Evolutionary conservation across 83 land plant genomes (phyloP).

Genomic region (Thuja plicata): DNA sequence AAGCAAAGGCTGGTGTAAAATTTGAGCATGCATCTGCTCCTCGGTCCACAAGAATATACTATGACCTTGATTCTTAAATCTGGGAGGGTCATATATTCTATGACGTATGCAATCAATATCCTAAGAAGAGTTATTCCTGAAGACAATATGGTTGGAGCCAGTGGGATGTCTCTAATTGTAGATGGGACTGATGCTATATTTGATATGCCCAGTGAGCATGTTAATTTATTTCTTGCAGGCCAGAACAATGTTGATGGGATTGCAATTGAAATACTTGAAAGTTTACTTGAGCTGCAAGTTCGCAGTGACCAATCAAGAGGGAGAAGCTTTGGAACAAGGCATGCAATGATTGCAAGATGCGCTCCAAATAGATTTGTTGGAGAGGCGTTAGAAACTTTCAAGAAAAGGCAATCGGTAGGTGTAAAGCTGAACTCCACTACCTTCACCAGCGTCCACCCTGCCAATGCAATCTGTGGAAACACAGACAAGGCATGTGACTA

Average conservation of each 20-base stretch:
- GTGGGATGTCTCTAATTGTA: conserved; percentile 72
- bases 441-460: too few relatives aligned
- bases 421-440: too few relatives aligned
- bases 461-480: too few relatives aligned
- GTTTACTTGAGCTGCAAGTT: conserved; percentile 49
- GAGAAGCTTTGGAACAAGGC: conserved; percentile 28
- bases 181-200: conserved; percentile 92
- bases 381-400: too few relatives aligned
- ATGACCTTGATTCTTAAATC: conserved; percentile 71
- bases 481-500: too few relatives aligned
- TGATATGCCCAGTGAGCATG: conserved; percentile 73
- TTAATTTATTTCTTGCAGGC: conserved; percentile 60
- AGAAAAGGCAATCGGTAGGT: too few relatives aligned
- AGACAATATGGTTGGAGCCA: conserved; percentile 58
- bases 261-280: conserved; percentile 40
- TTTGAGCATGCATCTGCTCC: too few relatives aligned
- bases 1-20: too few relatives aligned
- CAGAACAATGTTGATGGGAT: conserved; percentile 59
- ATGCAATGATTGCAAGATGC: too few relatives aligned
- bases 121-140: conserved; percentile 77
- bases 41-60: conserved; percentile 67
- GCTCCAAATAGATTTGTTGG: too few relatives aligned
- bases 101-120: conserved; percentile 67
- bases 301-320: conserved; percentile 44
- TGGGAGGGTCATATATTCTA: conserved; percentile 63